These are phyloP conservation scores for grape (Vitis vinifera) DNA, from an alignment of 164 flowering plant genomes.

Conservation along the genomic window DNA sequence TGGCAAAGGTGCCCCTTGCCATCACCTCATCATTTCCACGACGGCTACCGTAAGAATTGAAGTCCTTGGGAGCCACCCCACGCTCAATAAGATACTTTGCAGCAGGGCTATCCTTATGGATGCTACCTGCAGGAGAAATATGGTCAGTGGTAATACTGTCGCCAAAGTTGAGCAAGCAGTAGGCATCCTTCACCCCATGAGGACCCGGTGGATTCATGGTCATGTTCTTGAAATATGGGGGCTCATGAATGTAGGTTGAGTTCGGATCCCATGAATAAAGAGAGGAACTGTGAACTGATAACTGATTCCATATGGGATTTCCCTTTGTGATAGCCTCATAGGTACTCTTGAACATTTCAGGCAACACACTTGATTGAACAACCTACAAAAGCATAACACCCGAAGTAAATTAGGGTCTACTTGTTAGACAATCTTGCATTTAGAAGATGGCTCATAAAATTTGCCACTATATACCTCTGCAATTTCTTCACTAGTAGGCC, in stretches of 20 bases:
- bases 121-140: constrained; percentile 79
- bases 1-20: constrained; percentile 83
- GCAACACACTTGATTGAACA: constrained; percentile 77
- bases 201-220: constrained; percentile 73
- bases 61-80: constrained; percentile 60
- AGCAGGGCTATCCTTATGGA: constrained; percentile 81
- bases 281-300: constrained; percentile 47
- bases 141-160: constrained; percentile 85
- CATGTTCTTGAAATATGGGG: constrained; percentile 81
- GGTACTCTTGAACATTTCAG: constrained; percentile 74
- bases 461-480: constrained; percentile 47
- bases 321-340: constrained; percentile 77
- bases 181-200: constrained; percentile 70
- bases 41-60: constrained; percentile 80
- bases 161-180: constrained; percentile 71
- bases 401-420: constrained; percentile 11
- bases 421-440: constrained; percentile 16
- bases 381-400: constrained; percentile 34
- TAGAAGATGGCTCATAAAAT: background rate
- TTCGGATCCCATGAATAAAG: constrained; percentile 76
- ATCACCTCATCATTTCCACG: constrained; percentile 79
- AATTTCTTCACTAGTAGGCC: constrained; percentile 88
- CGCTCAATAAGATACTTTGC: constrained; percentile 65
- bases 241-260: constrained; percentile 87
- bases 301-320: constrained; percentile 77